Conservation (phyloP, 768 basidiomycete species). For the Rhodotorula babjevae region DNA sequence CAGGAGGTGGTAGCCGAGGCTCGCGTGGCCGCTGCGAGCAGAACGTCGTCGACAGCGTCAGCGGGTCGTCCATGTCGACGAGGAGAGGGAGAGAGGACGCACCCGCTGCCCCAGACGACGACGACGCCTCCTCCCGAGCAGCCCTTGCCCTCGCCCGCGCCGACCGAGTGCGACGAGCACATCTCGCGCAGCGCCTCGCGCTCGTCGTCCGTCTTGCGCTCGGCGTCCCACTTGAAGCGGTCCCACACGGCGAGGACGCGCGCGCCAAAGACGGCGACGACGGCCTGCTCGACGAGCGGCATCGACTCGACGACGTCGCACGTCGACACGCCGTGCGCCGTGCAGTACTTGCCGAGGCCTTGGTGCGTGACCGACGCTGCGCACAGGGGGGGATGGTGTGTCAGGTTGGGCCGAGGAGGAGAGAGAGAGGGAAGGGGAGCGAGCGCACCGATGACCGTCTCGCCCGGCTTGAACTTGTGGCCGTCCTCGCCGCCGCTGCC, state of each 20-base stretch:
- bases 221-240: background rate
- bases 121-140: background rate
- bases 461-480: slow-evolving; percentile 18
- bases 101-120: slow-evolving; percentile 15
- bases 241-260: background rate
- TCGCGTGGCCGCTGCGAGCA: slow-evolving; percentile 21
- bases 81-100: background rate
- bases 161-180: background rate
- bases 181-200: background rate
- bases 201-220: too few species aligned
- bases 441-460: slow-evolving; percentile 14
- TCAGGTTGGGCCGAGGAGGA: background rate
- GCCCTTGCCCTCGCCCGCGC: slow-evolving; percentile 4
- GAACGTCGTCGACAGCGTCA: too few species aligned
- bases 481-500: background rate
- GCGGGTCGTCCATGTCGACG: background rate
- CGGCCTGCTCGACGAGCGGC: slow-evolving; percentile 8
- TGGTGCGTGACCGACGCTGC: slow-evolving; percentile 12
- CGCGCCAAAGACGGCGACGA: slow-evolving; percentile 2
- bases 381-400: background rate
- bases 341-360: slow-evolving; percentile 19
- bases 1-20: slow-evolving; percentile 8
- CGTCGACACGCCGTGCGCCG: background rate
- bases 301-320: background rate
- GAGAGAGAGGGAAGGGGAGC: background rate